Percentiles rank a stretch among this genome's conserved stretches.
These are phyloP conservation scores for Saccharomyces uvarum DNA, from an alignment of 1,139 yeast species.

Conservation along the genomic window DNA sequence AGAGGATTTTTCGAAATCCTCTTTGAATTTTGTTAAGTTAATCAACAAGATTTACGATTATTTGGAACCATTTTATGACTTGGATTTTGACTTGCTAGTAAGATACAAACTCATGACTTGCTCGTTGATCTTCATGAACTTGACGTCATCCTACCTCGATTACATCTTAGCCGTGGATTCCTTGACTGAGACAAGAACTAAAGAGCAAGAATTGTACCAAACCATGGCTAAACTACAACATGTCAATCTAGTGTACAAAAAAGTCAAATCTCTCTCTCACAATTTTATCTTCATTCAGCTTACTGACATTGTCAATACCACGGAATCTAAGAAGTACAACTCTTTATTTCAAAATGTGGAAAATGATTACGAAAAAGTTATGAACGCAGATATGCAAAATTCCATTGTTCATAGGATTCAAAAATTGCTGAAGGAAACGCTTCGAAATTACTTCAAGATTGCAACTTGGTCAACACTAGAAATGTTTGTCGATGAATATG, in stretches of 20 bases:
- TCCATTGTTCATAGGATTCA: slow-evolving; percentile 27
- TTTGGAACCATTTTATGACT: slow-evolving; percentile 35
- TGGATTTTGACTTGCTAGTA: slow-evolving; percentile 42
- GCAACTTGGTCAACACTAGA: slow-evolving; percentile 20
- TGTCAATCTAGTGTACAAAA: slow-evolving; percentile 45
- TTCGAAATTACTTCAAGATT: slow-evolving; percentile 27
- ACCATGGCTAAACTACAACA: slow-evolving; percentile 32
- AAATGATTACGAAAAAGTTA: slow-evolving; percentile 16
- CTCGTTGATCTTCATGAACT: slow-evolving; percentile 57
- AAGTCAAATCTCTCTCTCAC: slow-evolving; percentile 51
- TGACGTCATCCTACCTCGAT: slow-evolving; percentile 54
- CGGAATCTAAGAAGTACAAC: slow-evolving; percentile 28
- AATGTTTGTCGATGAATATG: slow-evolving; percentile 1
- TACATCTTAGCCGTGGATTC: slow-evolving; percentile 40
- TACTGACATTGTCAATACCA: slow-evolving; percentile 35
- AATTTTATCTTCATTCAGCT: slow-evolving; percentile 46
- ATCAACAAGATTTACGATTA: slow-evolving; percentile 62
- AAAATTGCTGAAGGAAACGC: slow-evolving; percentile 25
- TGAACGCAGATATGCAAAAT: slow-evolving; percentile 19
- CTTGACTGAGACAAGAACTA: slow-evolving; percentile 36
- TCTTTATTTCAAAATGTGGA: slow-evolving; percentile 24
- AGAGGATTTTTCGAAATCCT: slow-evolving; percentile 56
- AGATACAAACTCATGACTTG: slow-evolving; percentile 63
- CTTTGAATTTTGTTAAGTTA: slow-evolving; percentile 37
- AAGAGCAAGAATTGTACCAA: slow-evolving; percentile 34